phyloP scores from a whole-genome alignment of 495 filamentous ascomycete species.

The Penicillium flavigenum region DNA sequence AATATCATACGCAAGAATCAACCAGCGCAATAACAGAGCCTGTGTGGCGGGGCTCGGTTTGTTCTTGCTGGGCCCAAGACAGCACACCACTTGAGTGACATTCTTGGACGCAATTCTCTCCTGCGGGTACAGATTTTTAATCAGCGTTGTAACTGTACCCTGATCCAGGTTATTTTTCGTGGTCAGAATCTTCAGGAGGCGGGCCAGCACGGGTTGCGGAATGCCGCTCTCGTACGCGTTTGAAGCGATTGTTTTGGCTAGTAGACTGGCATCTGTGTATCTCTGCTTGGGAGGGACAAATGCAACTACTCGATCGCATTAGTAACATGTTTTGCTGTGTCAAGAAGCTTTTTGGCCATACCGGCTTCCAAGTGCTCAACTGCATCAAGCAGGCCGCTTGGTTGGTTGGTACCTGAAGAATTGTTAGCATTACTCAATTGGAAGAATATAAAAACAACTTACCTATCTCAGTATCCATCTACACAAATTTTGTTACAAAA shows the following conservation, averaged over 20 bases:
- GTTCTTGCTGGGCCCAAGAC: constrained; percentile 72
- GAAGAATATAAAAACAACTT: neutral
- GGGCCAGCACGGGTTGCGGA: constrained; percentile 54
- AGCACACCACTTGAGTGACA: constrained; percentile 67
- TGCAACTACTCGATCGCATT: constrained; percentile 34
- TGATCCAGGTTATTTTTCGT: constrained; percentile 71
- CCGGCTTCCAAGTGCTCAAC: constrained; percentile 46
- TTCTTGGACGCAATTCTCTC: constrained; percentile 58
- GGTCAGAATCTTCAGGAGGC: constrained; percentile 67
- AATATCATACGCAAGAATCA: constrained; percentile 73
- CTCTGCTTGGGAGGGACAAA: constrained; percentile 44
- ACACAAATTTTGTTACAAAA: neutral
- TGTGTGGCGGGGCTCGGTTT: constrained; percentile 75
- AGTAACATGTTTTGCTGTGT: constrained; percentile 5
- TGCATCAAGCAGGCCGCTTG: constrained; percentile 37
- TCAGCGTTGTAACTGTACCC: constrained; percentile 59
- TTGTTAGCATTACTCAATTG: constrained; percentile 2
- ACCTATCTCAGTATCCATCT: constrained; percentile 5
- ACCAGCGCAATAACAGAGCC: constrained; percentile 71
- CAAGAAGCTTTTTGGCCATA: constrained; percentile 18
- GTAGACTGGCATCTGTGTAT: constrained; percentile 41
- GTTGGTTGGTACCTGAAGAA: constrained; percentile 16
- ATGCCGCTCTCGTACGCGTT: constrained; percentile 68
- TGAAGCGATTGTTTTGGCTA: constrained; percentile 44
- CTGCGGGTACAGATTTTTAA: constrained; percentile 75